Base-by-base conservation (phyloP, 805 yeast species). In the Candida stauntonica region DNA sequence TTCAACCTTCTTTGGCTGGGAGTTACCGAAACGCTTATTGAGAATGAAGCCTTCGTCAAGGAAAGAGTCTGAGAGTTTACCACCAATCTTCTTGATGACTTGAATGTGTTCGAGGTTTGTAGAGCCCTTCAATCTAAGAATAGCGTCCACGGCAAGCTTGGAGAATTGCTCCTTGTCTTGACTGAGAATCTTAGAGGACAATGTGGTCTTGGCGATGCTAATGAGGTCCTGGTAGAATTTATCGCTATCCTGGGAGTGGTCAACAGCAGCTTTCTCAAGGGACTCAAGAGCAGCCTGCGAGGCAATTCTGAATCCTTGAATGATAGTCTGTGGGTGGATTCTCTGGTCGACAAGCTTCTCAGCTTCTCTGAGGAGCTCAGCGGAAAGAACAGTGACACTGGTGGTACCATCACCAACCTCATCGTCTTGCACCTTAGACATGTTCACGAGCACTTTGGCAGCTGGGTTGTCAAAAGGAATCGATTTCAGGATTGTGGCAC, bases 391-490 rank as follows among this genome's bases (percentile, higher is more conserved):
- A 0, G 97, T 88, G 23, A 94, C 99, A 18, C 96, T 84, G 0
- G 99, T 91, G 29, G 99, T 93, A 51, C 99, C 99, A 59, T 93
- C 57, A 33, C 57, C 57, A 40, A 52, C 48, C 36, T 52, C 57
- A 32, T 52, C 57, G 62, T 93, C 99, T 68, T 93, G 99, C 16
- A 94, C 91, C 61, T 93, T 82, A 35, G 96, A 83, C 40, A 93
- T 84, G 60, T 94, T 95, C 23, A 94, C 99, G 49, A 93, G 70
- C 39, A 91, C 91, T 55, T 86, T 86, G 17, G 99, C 99, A 13
- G 98, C 98, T 8, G 98, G 98, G 55, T 93, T 91, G 59, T 89
- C 96, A 50, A 93, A 77, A 13, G 98, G 97, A 53, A 93, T 91
- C 2, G 95, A 75, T 56, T 89, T 88, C 48, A 93, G 68, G 48